Evolutionary conservation across 768 basidiomycete genomes (phyloP).

Genomic region (Phaeotremella fagi): DNA sequence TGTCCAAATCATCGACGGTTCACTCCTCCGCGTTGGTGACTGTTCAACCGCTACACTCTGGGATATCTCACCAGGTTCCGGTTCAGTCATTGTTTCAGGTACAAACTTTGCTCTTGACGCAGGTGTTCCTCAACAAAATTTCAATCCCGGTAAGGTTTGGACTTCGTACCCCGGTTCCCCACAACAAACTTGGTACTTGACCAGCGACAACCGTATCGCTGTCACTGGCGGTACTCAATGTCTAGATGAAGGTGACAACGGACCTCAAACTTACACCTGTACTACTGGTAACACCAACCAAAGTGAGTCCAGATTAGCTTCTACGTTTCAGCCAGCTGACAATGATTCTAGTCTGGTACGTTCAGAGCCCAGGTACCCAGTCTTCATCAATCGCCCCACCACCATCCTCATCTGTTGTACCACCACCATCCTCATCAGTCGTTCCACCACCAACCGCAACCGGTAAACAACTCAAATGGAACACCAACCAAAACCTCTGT

Average conservation of each 20-base stretch:
- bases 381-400: too few relatives aligned
- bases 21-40: constrained; percentile 4
- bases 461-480: too few relatives aligned
- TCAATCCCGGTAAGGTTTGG: constrained; percentile 24
- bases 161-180: constrained; percentile 21
- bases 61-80: constrained; percentile 21
- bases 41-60: constrained; percentile 13
- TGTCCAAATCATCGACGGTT: constrained; percentile 4
- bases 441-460: too few relatives aligned
- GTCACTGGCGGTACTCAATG: constrained; percentile 46
- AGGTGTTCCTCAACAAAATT: constrained; percentile 17
- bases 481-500: too few relatives aligned
- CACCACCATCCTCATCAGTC: too few relatives aligned
- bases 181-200: constrained; percentile 37
- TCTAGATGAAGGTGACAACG: constrained; percentile 33
- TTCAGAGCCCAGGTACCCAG: too few relatives aligned
- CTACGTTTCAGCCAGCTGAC: too few relatives aligned
- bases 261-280: constrained; percentile 43
- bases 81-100: constrained; percentile 10
- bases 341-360: too few relatives aligned
- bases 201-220: constrained; percentile 42
- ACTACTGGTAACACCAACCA: constrained; percentile 46
- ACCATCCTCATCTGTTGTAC: too few relatives aligned
- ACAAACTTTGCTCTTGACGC: constrained; percentile 23
- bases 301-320: constrained; percentile 20